These are phyloP conservation scores for Telfairia occidentalis DNA, from an alignment of 331 rosid genomes.

Conservation along the genomic window DNA sequence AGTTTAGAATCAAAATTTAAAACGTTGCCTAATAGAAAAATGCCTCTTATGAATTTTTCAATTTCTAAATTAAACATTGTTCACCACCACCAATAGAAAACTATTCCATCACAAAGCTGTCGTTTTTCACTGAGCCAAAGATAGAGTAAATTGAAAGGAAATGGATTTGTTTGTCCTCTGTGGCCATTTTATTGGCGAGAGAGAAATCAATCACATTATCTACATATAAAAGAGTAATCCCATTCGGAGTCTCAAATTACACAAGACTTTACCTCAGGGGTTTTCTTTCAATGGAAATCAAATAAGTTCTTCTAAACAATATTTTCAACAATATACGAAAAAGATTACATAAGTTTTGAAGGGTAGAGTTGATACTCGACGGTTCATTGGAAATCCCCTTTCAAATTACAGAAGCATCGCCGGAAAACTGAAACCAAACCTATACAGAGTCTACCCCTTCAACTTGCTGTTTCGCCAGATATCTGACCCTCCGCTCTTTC, in stretches of 20 bases:
- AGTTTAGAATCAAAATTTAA: neutral
- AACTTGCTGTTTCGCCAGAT: constrained; percentile 81
- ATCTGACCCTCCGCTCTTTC: constrained; percentile 97
- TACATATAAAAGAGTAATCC: constrained; percentile 9
- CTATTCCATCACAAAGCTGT: neutral
- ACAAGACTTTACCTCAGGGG: constrained; percentile 7
- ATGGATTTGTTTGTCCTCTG: neutral
- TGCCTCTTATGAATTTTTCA: neutral
- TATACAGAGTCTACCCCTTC: constrained; percentile 70
- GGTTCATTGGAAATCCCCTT: constrained; percentile 12
- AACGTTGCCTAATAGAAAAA: neutral
- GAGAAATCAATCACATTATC: constrained; percentile 1
- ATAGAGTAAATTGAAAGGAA: neutral
- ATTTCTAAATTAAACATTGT: neutral
- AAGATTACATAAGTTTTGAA: constrained; percentile 8
- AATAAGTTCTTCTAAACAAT: constrained; percentile 7
- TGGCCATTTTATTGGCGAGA: neutral
- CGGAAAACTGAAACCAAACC: constrained; percentile 14
- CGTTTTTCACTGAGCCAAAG: neutral
- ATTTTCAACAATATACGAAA: constrained; percentile 10
- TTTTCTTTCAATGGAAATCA: constrained; percentile 3
- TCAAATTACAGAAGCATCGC: constrained; percentile 17
- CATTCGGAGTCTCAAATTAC: constrained; percentile 9
- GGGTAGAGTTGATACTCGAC: neutral
- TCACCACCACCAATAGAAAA: neutral